Conservation (phyloP, 1,284 basidiomycete species). For the Heterobasidion parviporum region DNA sequence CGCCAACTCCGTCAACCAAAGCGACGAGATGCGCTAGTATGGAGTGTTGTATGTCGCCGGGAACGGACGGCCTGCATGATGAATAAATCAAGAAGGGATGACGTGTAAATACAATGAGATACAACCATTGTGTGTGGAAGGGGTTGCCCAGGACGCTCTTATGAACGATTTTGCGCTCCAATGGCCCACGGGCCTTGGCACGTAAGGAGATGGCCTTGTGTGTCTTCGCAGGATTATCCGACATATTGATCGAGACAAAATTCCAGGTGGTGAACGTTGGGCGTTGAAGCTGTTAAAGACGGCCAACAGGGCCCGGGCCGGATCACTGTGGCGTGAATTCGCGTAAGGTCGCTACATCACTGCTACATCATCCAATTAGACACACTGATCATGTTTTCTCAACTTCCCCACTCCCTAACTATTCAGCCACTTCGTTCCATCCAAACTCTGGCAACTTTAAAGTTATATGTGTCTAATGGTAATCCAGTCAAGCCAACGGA, state of each 20-base stretch:
- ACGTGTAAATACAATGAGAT: not conserved
- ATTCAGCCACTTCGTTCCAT: too few relatives aligned
- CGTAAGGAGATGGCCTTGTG: constrained; percentile 56
- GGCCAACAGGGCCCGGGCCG: too few relatives aligned
- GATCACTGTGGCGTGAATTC: too few relatives aligned
- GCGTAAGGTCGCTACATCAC: too few relatives aligned
- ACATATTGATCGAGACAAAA: constrained; percentile 1
- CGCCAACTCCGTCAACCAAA: constrained; percentile 39
- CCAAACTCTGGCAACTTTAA: too few relatives aligned
- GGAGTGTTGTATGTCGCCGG: constrained; percentile 52
- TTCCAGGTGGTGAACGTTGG: too few relatives aligned
- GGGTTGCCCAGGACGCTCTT: constrained; percentile 67
- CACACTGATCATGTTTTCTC: too few relatives aligned
- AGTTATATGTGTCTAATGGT: too few relatives aligned
- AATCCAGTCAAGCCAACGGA: too few relatives aligned
- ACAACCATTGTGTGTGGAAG: constrained; percentile 61
- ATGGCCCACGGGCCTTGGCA: constrained; percentile 32
- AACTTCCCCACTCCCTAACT: too few relatives aligned
- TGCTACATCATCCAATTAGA: too few relatives aligned
- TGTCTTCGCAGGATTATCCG: constrained; percentile 22
- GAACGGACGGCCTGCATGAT: constrained; percentile 52
- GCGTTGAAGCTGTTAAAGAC: too few relatives aligned
- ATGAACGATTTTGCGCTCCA: constrained; percentile 49
- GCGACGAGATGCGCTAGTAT: constrained; percentile 42
- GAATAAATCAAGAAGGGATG: constrained; percentile 3